Evolutionary conservation across 208 protist species (phyloP).

Genomic region (Trichomonas vaginalis): DNA sequence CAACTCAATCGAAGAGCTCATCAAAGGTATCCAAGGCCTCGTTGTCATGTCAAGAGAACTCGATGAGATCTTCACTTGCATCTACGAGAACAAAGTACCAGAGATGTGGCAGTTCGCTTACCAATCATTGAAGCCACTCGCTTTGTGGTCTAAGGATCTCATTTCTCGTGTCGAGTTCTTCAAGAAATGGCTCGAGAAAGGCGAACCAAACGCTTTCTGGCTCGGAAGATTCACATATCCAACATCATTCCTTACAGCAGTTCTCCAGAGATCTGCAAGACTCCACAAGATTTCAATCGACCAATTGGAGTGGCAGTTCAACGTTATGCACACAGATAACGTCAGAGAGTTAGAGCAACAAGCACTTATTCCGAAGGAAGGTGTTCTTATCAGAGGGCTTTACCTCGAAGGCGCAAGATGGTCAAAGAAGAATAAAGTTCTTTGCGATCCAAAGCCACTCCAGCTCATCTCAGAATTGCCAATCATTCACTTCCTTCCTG

Average conservation of each 20-base stretch:
- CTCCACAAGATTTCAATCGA: conserved; percentile 73
- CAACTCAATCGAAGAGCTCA: conserved; percentile 63
- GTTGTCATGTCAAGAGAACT: conserved; percentile 85
- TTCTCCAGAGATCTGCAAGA: conserved; percentile 76
- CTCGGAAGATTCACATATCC: conserved; percentile 92
- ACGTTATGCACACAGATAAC: conserved; percentile 48
- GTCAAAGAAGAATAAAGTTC: conserved; percentile 58
- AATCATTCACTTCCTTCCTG: conserved; percentile 89
- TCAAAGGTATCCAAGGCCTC: conserved; percentile 78
- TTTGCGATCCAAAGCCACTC: conserved; percentile 80
- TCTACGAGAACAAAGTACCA: conserved; percentile 71
- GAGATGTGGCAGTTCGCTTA: conserved; percentile 74
- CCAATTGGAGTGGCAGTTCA: conserved; percentile 86
- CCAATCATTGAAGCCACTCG: conserved; percentile 80
- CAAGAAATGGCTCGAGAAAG: conserved; percentile 40
- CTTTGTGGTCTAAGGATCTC: conserved; percentile 80
- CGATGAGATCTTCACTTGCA: conserved; percentile 66
- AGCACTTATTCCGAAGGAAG: conserved; percentile 66
- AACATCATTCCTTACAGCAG: conserved; percentile 84
- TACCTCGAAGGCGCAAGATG: conserved; percentile 87
- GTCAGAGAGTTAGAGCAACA: conserved; percentile 62
- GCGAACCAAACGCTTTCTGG: conserved; percentile 76
- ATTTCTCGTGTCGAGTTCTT: conserved; percentile 56
- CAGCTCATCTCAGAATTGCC: conserved; percentile 81
- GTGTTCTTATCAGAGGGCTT: conserved; percentile 78